Conservation (phyloP, 768 basidiomycete genomes). For the Cubamyces lactineus region DNA sequence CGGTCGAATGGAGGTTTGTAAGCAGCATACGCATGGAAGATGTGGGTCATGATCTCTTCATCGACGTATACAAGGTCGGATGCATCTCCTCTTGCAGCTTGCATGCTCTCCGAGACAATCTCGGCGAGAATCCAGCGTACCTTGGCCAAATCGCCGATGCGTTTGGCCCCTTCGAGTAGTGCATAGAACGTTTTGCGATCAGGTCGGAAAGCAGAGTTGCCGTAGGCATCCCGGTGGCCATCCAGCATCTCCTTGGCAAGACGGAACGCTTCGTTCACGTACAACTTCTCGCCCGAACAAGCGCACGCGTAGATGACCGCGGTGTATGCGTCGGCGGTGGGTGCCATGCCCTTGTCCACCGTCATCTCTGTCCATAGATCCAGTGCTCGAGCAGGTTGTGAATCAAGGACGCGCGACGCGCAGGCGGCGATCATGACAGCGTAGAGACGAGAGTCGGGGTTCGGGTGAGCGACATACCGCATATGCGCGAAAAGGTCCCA, state of each 20-base stretch:
- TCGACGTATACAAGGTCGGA: constrained; percentile 46
- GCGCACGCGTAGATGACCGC: constrained; percentile 85
- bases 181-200: constrained; percentile 75
- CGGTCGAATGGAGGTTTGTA: constrained; percentile 74
- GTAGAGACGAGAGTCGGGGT: constrained; percentile 74
- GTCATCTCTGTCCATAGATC: constrained; percentile 96
- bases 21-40: constrained; percentile 87
- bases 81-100: constrained; percentile 28
- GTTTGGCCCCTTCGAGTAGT: constrained; percentile 87
- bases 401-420: constrained; percentile 52
- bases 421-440: constrained; percentile 89
- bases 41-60: constrained; percentile 75
- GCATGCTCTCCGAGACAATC: constrained; percentile 53
- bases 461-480: constrained; percentile 92
- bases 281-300: constrained; percentile 58
- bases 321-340: constrained; percentile 73
- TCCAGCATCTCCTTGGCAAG: constrained; percentile 89
- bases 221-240: constrained; percentile 65
- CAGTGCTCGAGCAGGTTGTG: constrained; percentile 88
- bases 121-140: constrained; percentile 92
- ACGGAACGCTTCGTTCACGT: constrained; percentile 82
- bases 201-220: constrained; percentile 59
- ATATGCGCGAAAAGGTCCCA: constrained; percentile 97
- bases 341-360: constrained; percentile 61
- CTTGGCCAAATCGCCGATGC: constrained; percentile 79